Base-by-base conservation (phyloP, 768 basidiomycete genomes). In the Boletus eberwhitei region DNA sequence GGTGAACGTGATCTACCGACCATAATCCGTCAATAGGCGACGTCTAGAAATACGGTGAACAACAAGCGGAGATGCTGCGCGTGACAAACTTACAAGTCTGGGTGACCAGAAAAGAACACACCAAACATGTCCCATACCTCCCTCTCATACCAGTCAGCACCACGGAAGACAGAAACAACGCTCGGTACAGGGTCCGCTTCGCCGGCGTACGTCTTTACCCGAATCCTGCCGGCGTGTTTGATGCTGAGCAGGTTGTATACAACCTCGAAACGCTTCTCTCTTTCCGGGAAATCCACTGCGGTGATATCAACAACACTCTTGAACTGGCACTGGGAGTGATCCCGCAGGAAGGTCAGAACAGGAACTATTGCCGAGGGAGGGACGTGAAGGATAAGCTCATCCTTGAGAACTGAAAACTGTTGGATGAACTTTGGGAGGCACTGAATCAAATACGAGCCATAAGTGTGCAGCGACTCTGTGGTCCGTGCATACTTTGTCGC, bases 101-200 rank as follows among this genome's bases (percentile, higher is more conserved):
- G 97, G 73, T 99, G 97, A 46, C 85, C 88, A 57, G 84, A 84
- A 79, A 99, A 99, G 79, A 93, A 97, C 44, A 99, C 89, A 42
- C 97, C 97, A 67, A 78, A 99, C 73, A 99, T 80, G 75, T 99
- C 97, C 95, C 96, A 99, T 29, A 90, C 87, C 73, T 99, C 97
- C 55, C 97, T 81, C 74, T 99, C 97, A 70, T 97, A 98, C 97
- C 97, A 99, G 67, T 99, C 92, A 7, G 97, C 96, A 55, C 96
- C 93, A 47, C 84, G 80, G 77, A 89, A 99, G 24, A 98, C 55
- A 13, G 83, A 80, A 4, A 83, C 77, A 26, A 80, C 84, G 63
- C 89, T 94, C 1, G 96, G 97, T 3, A 98, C 90, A 35, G 89
- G 83, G 63, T 94, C 88, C 12, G 87, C 87, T 74, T 99, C 97